phyloP scores from a whole-genome alignment of 495 filamentous ascomycete species.

The Aspergillus ellipticus region DNA sequence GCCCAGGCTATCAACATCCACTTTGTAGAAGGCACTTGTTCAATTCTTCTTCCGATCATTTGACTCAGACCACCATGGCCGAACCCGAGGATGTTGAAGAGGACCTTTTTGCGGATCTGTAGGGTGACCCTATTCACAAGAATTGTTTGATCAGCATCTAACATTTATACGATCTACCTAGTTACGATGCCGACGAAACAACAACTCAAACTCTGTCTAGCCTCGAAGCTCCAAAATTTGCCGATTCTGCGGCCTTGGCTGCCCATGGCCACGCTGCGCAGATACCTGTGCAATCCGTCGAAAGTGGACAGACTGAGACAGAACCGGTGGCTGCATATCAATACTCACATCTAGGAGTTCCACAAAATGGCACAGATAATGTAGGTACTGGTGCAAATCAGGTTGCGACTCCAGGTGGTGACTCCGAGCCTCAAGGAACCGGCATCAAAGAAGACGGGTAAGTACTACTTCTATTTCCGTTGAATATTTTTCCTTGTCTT shows the following conservation, averaged over 20 bases:
- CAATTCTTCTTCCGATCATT: neutral
- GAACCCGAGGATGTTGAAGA: constrained; percentile 91
- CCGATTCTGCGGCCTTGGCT: constrained; percentile 21
- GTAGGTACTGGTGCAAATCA: constrained; percentile 43
- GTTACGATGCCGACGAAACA: constrained; percentile 83
- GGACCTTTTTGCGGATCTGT: constrained; percentile 98
- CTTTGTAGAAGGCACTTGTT: neutral
- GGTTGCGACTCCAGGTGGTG: constrained; percentile 25
- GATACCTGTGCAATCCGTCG: constrained; percentile 25
- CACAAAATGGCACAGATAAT: constrained; percentile 63
- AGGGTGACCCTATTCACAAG: constrained; percentile 29
- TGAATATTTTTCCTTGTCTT: constrained; percentile 27
- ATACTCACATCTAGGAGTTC: constrained; percentile 45
- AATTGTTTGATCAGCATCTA: neutral
- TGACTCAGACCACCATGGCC: constrained; percentile 55
- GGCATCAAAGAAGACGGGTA: constrained; percentile 99
- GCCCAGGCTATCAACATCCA: too few relatives aligned
- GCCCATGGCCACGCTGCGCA: constrained; percentile 20
- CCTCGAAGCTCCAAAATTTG: constrained; percentile 28
- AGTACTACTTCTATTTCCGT: constrained; percentile 49
- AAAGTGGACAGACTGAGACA: constrained; percentile 41
- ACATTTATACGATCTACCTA: constrained; percentile 28
- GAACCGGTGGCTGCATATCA: constrained; percentile 31
- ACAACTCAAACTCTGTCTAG: constrained; percentile 39
- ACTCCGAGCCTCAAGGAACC: constrained; percentile 45